Percentiles rank a stretch among this genome's conserved stretches.
phyloP scores from a whole-genome alignment of 441 rosid genomes.

The Brassica hybrid region DNA sequence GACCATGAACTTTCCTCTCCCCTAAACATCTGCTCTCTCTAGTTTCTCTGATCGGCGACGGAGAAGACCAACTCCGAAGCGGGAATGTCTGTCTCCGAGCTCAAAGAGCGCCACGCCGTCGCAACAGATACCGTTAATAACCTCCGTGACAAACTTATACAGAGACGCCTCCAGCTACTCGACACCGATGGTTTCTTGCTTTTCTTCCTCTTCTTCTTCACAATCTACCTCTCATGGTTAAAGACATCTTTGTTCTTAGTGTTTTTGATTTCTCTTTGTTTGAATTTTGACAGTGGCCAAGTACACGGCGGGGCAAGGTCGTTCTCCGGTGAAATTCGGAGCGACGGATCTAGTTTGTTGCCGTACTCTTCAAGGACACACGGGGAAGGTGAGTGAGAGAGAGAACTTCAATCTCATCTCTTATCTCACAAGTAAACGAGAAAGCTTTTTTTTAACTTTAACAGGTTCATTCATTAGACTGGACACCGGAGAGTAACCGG shows the following conservation, averaged over 20 bases:
- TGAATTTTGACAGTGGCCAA: constrained; percentile 63
- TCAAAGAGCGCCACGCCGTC: constrained; percentile 79
- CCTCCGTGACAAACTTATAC: constrained; percentile 75
- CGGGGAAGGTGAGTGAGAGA: constrained; percentile 74
- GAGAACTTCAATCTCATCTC: not conserved
- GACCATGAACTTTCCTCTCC: constrained; percentile 30
- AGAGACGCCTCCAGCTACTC: constrained; percentile 77
- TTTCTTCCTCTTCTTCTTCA: not conserved
- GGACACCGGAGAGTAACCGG: constrained; percentile 88
- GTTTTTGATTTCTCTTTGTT: constrained; percentile 20
- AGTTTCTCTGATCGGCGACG: constrained; percentile 25
- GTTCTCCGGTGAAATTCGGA: constrained; percentile 72
- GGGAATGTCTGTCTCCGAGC: constrained; percentile 80
- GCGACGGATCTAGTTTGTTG: constrained; percentile 96
- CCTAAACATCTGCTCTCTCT: constrained; percentile 3
- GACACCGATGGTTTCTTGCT: constrained; percentile 71
- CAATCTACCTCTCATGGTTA: not conserved
- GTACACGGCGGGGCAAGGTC: constrained; percentile 70
- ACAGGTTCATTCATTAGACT: constrained; percentile 91
- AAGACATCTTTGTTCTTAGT: constrained; percentile 30
- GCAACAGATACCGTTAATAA: constrained; percentile 73
- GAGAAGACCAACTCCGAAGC: constrained; percentile 27
- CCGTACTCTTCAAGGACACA: constrained; percentile 94
- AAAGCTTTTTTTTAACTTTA: not conserved
- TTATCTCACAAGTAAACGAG: not conserved